A percentile compares a stretch with the other conserved stretches of the same genome.
These are phyloP conservation scores for Musa balbisiana DNA, from an alignment of 202 grass and related monocot genomes.

Conservation along the genomic window DNA sequence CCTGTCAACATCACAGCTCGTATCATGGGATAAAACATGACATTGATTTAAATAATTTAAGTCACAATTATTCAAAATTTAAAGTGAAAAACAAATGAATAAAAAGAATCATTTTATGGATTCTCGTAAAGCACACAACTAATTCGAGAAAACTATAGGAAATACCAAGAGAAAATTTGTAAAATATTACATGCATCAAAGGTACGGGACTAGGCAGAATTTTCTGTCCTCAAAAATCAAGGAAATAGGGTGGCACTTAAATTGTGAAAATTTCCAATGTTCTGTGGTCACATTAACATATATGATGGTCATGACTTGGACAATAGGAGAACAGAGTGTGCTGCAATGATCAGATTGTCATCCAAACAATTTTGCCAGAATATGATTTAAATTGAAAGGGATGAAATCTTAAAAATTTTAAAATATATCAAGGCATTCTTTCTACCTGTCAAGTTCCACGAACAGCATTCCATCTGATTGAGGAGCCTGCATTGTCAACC, in stretches of 20 bases:
- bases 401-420: background rate
- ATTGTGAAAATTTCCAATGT: background rate
- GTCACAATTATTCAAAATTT: background rate
- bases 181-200: no score
- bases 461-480: conserved; percentile 3
- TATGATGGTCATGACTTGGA: background rate
- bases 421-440: background rate
- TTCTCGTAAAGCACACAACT: no score
- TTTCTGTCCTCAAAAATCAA: background rate
- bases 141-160: no score
- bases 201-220: background rate
- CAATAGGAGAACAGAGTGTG: background rate
- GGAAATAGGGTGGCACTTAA: background rate
- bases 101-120: background rate
- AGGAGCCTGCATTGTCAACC: background rate
- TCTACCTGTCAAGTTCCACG: conserved; percentile 5
- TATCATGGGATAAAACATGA: no score
- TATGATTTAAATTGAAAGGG: background rate
- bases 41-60: no score
- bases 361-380: background rate
- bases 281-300: background rate
- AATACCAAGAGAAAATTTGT: no score
- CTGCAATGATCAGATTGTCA: background rate
- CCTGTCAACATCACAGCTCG: no score
- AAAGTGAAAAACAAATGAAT: no score